Evolutionary conservation across 2,329 filamentous ascomycete genomes (phyloP), one percentile per base, ranked within the genome.

Genomic region (Trichoderma polysporum): DNA sequence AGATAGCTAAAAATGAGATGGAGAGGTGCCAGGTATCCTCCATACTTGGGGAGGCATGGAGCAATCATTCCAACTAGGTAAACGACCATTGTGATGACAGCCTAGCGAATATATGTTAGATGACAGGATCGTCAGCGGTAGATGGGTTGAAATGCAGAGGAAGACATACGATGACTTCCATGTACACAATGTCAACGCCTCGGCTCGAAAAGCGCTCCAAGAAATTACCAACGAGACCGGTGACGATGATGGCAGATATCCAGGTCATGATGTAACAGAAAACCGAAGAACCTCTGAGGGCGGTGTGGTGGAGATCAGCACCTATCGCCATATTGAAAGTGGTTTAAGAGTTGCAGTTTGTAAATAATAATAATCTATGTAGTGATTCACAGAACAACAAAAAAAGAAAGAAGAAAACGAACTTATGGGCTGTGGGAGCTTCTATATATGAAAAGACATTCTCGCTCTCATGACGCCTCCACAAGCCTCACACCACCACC

Each of bases 1-100:
- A 74, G 69, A 45, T 73, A 74, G 33, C 71, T 73, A 27, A 74
- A 71, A 49, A 70, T 59, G 10, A 73, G 57, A 57, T 72, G 71
- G 2, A 70, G 4, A 1, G 71, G 71, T 47, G 69, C 35, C 1
- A 75, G 39, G 2, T 68, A 49, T 2, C 73, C 73, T 13, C 66
- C 56, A 33, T 73, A 74, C 2, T 60, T 68, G 9, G 67, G 53
- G 15, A 71, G 4, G 0, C 72, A 39, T 3, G 73, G 70, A 1
- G 71, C 19, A 13, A 70, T 31, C 66, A 70, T 66, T 35, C 65
- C 69, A 27, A 71, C 12, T 3, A 71, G 54, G 39, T 69, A 74
- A 6, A 71, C 35, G 7, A 62, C 68, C n/a, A 74, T 52, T 8
- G 73, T 73, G 9, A 74, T 63, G 19, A 69, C 66, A 10, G 73